Base-by-base conservation (phyloP, 495 filamentous ascomycete genomes). In the Filosporella fistucella region DNA sequence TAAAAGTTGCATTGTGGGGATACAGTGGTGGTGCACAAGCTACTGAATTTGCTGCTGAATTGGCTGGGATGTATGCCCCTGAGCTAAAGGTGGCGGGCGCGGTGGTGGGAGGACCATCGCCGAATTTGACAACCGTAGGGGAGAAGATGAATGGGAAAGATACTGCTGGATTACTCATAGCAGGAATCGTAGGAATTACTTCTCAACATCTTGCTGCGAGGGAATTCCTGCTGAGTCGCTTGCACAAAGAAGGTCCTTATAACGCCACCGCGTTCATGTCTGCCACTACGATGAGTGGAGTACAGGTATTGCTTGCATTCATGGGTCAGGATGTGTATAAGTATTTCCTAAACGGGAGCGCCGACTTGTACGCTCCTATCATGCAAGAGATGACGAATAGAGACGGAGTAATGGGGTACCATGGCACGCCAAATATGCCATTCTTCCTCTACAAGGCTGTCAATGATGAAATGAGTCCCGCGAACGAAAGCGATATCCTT, bases 1-100 rank as follows among this genome's bases (percentile, higher is more conserved):
- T 51, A 10, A 35, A 57, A 23, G 13, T 3, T 42, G 66, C 61
- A 2, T 48, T 78, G 51, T 77, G 69, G 71, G 78, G 77, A 1
- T 82, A 80, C 49, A 76, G 71, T 6, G 78, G 78, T 14, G 78
- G 77, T 24, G 63, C 68, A 2, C 61, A 79, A 40, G 77, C 76
- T 0, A 72, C 66, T 0, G 71, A 66, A 40, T 79, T 69, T 61
- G 76, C 76, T 1, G 68, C 68, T 12, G 73, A 77, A 48, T 47
- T 81, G 42, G 71, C 74, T 33, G 60, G 59, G 11, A 46, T 45
- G 6, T 82, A 82, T 52, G 76, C 77, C 1, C 70, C 77, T 1
- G 76, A 80, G 32, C 56, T 82, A 2, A 40, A 63, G 18, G 66
- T 81, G 39, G 63, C 60, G 33, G 72, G 74, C 11, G 70, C 65